Percentiles rank a stretch among this genome's conserved stretches.
Evolutionary conservation across 345 rosid genomes (phyloP).

Genomic region (Gossypium australe): DNA sequence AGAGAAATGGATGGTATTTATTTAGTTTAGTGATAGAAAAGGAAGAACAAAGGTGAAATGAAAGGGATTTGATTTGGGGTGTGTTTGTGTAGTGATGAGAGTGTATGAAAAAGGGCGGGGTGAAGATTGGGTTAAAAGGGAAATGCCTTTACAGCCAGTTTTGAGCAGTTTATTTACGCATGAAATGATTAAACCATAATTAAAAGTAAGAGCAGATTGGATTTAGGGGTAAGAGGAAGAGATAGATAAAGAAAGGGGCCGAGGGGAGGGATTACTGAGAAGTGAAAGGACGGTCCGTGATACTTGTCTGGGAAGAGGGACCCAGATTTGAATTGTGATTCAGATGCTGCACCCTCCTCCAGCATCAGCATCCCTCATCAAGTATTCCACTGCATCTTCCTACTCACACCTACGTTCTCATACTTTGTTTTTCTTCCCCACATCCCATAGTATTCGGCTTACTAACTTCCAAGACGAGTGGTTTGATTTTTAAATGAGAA

Average conservation of each 20-base stretch:
- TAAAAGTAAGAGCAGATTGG: conserved; percentile 32
- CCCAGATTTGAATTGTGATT: conserved; percentile 17
- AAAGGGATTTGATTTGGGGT: background rate
- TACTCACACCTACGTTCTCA: too few species aligned
- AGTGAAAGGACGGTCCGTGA: conserved; percentile 64
- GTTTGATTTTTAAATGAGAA: too few species aligned
- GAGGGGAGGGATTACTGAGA: conserved; percentile 31
- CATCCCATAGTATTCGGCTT: too few species aligned
- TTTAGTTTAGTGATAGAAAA: background rate
- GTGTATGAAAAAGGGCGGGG: background rate
- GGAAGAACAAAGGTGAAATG: background rate
- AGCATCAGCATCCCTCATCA: background rate
- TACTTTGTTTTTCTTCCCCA: too few species aligned
- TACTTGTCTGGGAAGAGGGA: conserved; percentile 30
- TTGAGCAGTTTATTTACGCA: conserved; percentile 13
- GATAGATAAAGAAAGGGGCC: background rate
- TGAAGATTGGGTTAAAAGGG: conserved; percentile 10
- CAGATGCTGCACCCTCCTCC: conserved; percentile 24
- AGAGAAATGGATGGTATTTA: background rate
- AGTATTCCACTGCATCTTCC: background rate
- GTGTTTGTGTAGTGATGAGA: conserved; percentile 4
- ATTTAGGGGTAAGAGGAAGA: conserved; percentile 25
- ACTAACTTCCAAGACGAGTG: too few species aligned
- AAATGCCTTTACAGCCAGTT: conserved; percentile 30
- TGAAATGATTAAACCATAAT: conserved; percentile 55